Base-by-base conservation (phyloP, 139 green algal species). In the Chlorella sp. region DNA sequence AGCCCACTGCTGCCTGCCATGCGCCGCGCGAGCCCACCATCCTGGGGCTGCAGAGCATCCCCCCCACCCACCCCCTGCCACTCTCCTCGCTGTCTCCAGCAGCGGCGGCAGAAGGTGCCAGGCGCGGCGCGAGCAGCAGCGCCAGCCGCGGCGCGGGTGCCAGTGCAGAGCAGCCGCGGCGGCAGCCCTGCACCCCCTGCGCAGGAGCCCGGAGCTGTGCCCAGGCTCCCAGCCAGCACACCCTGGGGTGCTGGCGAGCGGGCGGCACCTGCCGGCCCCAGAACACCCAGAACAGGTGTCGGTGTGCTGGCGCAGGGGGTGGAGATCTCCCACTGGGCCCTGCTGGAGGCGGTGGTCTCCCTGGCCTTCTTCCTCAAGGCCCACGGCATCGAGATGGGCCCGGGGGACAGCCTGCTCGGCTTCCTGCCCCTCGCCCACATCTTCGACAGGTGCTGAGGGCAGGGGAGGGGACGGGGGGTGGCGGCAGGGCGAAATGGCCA, bases 381-480 rank as follows among this genome's bases (percentile, higher is more conserved):
- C 1, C 50, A 63, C 5, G 62, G 68, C 38, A 43, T 53, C n/a
- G 33, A 38, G 29, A 29, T 86, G 56, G 53, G 42, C 46, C 33
- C 51, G 0, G 29, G 25, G 8, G 92, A 97, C 67, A 63, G 82
- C 27, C 70, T 91, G 45, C 77, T 97, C 41, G 91, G 82, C 42
- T 97, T 91, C 82, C 87, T 97, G 33, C 92, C 92, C 3, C 88
- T 97, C 72, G 93, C 93, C 12, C 93, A 97, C 89, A 95, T 97
- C 82, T 97, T 96, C 77, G 93, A 97, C 88, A 84, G 67, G 67
- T n/a, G n/a, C n/a, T n/a, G n/a, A n/a, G n/a, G n/a, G n/a, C n/a
- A n/a, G n/a, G n/a, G n/a, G n/a, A n/a, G n/a, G n/a, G n/a, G n/a
- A n/a, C n/a, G n/a, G n/a, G n/a, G n/a, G n/a, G n/a, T n/a, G n/a